Base-by-base conservation (phyloP, 2,329 filamentous ascomycete genomes). In the Exophiala oligosperma region DNA sequence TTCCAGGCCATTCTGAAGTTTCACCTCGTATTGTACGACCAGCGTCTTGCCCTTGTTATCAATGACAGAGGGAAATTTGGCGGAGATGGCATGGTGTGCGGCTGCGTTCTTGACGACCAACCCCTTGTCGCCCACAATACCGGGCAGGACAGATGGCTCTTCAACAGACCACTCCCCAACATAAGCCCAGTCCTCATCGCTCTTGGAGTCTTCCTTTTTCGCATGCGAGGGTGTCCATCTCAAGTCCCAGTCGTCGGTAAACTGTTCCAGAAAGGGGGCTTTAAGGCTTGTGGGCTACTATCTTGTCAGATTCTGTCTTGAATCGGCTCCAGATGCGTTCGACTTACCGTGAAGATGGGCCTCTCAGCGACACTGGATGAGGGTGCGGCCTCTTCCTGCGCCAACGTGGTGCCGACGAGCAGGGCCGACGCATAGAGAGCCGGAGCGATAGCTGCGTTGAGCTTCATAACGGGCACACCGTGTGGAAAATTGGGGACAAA, bases 11-110 rank as follows among this genome's bases (percentile, higher is more conserved):
- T 94, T 92, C 81, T 99, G 94, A 66, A 97, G 90, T 86, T 99
- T 99, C 74, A 97, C 94, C 77, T 99, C 94, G 74, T 99, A 99
- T 79, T 99, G 94, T 54, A 99, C 91, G 68, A 99, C 94, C 52
- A 99, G 85, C 60, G 91, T 90, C 83, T 99, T 96, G 79, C 84
- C 92, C 86, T 93, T 97, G 85, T 95, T 94, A 79, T 97, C 89
- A 72, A 99, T 90, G 79, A 90, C 89, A 84, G 95, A 92, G 74
- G 90, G 87, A 82, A 99, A 97, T 79, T 97, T 97, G 80, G 94
- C 91, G 50, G 94, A 99, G 77, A 99, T 99, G 81, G 94, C 94
- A 79, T 99, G 94, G 81, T 99, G 94, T 70, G 94, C 94, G 67
- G 94, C 94, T 66, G 90, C 84, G 81, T 97, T 96, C 88, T 99